Conservation (phyloP, 2,329 filamentous ascomycete genomes). For the Alternaria ventricosa region DNA sequence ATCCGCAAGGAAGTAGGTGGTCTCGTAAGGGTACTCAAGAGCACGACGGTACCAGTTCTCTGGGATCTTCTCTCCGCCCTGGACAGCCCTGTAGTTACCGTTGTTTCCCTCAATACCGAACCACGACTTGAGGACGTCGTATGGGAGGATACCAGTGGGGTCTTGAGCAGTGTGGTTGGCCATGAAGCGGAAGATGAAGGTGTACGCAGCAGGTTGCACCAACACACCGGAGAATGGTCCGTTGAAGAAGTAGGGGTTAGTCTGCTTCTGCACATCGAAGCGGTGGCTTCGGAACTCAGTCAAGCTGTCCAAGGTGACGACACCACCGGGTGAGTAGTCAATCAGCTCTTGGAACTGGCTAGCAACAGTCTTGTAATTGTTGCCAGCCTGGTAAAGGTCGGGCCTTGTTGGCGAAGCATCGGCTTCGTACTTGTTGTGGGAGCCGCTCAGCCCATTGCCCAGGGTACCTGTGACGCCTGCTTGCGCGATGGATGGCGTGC, state of each 20-base stretch:
- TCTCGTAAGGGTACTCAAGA: slow-evolving; percentile 29
- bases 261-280: slow-evolving; percentile 25
- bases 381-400: slow-evolving; percentile 29
- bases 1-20: slow-evolving; percentile 28
- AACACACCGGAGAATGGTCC: slow-evolving; percentile 30
- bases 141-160: slow-evolving; percentile 19
- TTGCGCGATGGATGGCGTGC: slow-evolving; percentile 27
- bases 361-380: slow-evolving; percentile 29
- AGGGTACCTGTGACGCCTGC: slow-evolving; percentile 24
- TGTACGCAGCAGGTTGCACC: slow-evolving; percentile 35
- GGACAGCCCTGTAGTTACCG: slow-evolving; percentile 24
- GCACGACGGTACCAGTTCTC: slow-evolving; percentile 32
- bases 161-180: slow-evolving; percentile 29
- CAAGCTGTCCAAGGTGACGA: slow-evolving; percentile 28
- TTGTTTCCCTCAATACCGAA: slow-evolving; percentile 25
- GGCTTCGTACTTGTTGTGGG: slow-evolving; percentile 34
- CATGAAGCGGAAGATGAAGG: slow-evolving; percentile 37
- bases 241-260: slow-evolving; percentile 32
- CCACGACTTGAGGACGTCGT: slow-evolving; percentile 30
- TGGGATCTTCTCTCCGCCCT: slow-evolving; percentile 27
- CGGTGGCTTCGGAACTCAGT: slow-evolving; percentile 26
- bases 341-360: slow-evolving; percentile 31
- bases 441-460: slow-evolving; percentile 26
- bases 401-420: slow-evolving; percentile 32
- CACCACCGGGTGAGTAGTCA: slow-evolving; percentile 27